Percentiles rank a stretch among this genome's conserved stretches.
These are phyloP conservation scores for Castanea sativa DNA, from an alignment of 306 rosid genomes.

Conservation along the genomic window DNA sequence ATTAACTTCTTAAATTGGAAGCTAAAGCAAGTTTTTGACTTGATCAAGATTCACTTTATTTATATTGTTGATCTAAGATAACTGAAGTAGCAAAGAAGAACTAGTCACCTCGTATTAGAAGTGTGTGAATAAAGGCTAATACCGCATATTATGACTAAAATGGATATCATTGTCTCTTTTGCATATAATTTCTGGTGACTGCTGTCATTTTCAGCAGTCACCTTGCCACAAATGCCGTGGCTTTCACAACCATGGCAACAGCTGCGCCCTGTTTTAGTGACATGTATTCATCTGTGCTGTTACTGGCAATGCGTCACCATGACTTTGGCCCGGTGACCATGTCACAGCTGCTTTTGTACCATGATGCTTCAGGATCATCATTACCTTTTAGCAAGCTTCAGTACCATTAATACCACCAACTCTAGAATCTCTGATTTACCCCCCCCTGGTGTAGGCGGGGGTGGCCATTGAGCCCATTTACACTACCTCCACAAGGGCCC, in stretches of 20 bases:
- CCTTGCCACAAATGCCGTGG: background rate
- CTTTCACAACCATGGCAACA: background rate
- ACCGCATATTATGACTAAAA: background rate
- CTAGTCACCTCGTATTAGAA: background rate
- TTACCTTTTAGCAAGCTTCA: too few relatives aligned
- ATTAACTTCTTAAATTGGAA: background rate
- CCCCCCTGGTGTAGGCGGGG: too few relatives aligned
- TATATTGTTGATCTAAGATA: background rate
- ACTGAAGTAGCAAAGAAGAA: background rate
- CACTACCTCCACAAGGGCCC: too few relatives aligned
- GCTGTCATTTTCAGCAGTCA: too few relatives aligned
- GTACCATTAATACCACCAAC: too few relatives aligned
- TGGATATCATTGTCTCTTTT: background rate
- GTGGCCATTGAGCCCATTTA: too few relatives aligned
- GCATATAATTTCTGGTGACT: background rate
- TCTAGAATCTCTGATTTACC: too few relatives aligned
- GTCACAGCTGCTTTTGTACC: background rate
- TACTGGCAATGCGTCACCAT: background rate
- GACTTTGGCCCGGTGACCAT: background rate
- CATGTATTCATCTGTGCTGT: background rate
- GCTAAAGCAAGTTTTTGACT: background rate
- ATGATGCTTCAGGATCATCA: too few relatives aligned
- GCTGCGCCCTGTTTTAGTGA: background rate
- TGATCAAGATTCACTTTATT: background rate
- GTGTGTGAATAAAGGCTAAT: background rate